Conservation (phyloP, 768 basidiomycete species). For the Trametes gibbosa region DNA sequence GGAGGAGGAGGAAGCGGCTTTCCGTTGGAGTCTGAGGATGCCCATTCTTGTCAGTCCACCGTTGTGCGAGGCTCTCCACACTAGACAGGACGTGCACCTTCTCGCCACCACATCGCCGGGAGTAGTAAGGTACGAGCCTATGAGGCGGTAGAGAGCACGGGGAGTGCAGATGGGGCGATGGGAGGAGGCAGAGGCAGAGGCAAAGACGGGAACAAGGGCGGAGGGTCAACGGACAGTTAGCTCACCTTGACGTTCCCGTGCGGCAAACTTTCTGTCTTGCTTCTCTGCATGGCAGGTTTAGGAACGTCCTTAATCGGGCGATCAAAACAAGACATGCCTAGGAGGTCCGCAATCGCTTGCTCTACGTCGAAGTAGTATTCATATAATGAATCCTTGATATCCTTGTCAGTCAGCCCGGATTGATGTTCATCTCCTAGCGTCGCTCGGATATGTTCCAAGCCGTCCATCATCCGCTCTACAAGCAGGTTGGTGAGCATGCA, state of each 20-base stretch:
- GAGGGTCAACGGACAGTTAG: slow-evolving; percentile 36
- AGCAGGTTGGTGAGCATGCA: not conserved
- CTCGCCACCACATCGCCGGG: slow-evolving; percentile 16
- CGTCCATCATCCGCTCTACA: slow-evolving; percentile 65
- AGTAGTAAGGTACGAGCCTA: slow-evolving; percentile 9
- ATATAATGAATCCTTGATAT: slow-evolving; percentile 82
- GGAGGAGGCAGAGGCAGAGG: slow-evolving; percentile 22
- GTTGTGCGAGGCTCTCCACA: not conserved
- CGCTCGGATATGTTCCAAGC: slow-evolving; percentile 62
- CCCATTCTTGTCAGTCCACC: not conserved
- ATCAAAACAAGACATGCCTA: slow-evolving; percentile 49
- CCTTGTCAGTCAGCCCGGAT: slow-evolving; percentile 68
- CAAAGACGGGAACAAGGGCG: slow-evolving; percentile 13
- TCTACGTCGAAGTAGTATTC: slow-evolving; percentile 85
- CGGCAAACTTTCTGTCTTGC: slow-evolving; percentile 57
- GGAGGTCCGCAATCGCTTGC: slow-evolving; percentile 67
- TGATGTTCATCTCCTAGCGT: slow-evolving; percentile 63
- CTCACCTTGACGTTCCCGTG: slow-evolving; percentile 86
- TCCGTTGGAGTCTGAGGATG: slow-evolving; percentile 10
- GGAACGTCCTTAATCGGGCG: too few relatives aligned
- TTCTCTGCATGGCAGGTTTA: slow-evolving; percentile 48
- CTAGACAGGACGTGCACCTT: slow-evolving; percentile 28
- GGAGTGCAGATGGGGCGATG: not conserved
- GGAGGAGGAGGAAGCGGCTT: slow-evolving; percentile 27
- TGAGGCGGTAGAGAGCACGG: not conserved